Evolutionary conservation across 805 yeast species (phyloP).

Genomic region (Teunomyces kruisii): DNA sequence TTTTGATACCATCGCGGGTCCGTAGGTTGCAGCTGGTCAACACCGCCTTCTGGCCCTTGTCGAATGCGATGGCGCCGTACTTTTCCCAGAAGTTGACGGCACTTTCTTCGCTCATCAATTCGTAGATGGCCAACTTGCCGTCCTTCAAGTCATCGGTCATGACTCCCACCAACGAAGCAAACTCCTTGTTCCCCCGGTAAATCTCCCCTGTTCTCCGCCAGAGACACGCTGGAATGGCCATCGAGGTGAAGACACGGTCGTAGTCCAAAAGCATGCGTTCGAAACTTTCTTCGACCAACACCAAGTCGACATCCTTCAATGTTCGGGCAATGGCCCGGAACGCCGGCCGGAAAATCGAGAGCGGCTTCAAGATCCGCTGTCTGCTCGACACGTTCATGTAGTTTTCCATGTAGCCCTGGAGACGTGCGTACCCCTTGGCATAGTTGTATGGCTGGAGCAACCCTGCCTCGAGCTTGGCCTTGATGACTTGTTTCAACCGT

Average conservation of each 20-base stretch:
- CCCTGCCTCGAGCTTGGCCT: slow-evolving; percentile 93
- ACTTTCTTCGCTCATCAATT: slow-evolving; percentile 91
- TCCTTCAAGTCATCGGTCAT: slow-evolving; percentile 87
- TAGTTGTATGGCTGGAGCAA: slow-evolving; percentile 88
- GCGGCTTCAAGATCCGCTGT: slow-evolving; percentile 81
- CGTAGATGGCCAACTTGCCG: slow-evolving; percentile 89
- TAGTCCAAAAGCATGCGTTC: slow-evolving; percentile 92
- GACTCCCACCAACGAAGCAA: slow-evolving; percentile 89
- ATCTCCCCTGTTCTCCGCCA: slow-evolving; percentile 98
- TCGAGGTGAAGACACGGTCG: slow-evolving; percentile 91
- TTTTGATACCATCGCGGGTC: slow-evolving; percentile 75
- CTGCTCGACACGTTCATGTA: slow-evolving; percentile 84
- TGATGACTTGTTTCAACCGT: slow-evolving; percentile 86
- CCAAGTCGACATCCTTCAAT: slow-evolving; percentile 85
- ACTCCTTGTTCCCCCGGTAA: slow-evolving; percentile 91
- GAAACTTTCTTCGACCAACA: slow-evolving; percentile 88
- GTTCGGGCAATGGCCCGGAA: slow-evolving; percentile 90
- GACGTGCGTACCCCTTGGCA: slow-evolving; percentile 87
- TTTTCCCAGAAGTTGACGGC: slow-evolving; percentile 98
- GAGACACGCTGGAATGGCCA: slow-evolving; percentile 97
- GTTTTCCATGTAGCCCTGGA: slow-evolving; percentile 89
- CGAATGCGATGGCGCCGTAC: slow-evolving; percentile 94
- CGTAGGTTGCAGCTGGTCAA: slow-evolving; percentile 86
- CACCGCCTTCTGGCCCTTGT: slow-evolving; percentile 92
- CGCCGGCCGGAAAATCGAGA: slow-evolving; percentile 85